Base-by-base conservation (phyloP, 306 rosid genomes). In the Dryas drummondii region DNA sequence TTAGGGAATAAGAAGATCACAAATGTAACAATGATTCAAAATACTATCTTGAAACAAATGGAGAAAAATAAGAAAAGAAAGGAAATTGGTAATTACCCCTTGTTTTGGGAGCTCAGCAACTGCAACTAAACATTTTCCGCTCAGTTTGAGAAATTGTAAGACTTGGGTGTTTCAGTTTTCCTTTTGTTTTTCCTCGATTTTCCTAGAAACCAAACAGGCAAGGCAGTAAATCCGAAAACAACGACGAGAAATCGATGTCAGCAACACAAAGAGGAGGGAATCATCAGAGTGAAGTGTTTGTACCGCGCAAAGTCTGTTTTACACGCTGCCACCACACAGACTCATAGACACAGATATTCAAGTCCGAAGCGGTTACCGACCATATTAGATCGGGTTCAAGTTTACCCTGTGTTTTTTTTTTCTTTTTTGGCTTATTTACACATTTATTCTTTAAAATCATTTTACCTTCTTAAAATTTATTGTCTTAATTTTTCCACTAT, bases 21-120 rank as follows among this genome's bases (percentile, higher is more conserved):
- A 32, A 32, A 32, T 32, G 37, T 32, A 32, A 32, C 37, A 32
- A 32, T 32, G 41, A 60, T 40, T 7, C 62, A 49, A 70, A 70
- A n/a, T 14, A 17, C 9, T 17, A 6, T 48, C 63, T 10, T 32
- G 27, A 26, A n/a, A 13, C 0, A 42, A 51, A 40, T 7, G 41
- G 27, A n/a, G 15, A 70, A 16, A 6, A 5, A 27, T 26, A 52
- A 17, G n/a, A 53, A 41, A 13, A 3, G 5, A 26, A 9, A 40
- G 32, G 19, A 37, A 32, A 32, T 9, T 37, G 59, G 10, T 41
- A 44, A 17, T 70, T 70, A 52, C 74, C 44, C 13, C 11, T 4
- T 53, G 44, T 2, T 51, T 54, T 56, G 53, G 63, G 45, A 55
- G 22, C 64, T 74, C 53, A 50, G 68, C 52, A 74, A 46, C 64